A percentile compares a stretch with the other conserved stretches of the same genome.
Conservation (phyloP, 139 green algal species). For the Volvox reticuliferus region DNA sequence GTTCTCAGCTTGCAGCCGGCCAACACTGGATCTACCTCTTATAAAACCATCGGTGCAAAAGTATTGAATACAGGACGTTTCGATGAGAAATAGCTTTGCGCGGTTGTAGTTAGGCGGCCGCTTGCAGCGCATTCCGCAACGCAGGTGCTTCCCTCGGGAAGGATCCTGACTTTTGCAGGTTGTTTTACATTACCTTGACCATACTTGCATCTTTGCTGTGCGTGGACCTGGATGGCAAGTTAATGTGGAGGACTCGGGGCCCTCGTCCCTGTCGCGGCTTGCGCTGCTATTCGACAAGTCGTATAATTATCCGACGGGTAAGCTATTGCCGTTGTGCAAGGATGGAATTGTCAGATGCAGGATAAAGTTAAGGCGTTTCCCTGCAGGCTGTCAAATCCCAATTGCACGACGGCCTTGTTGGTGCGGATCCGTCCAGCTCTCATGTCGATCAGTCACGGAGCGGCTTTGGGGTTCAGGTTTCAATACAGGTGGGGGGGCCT, state of each 20-base stretch:
- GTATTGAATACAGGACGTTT: not conserved
- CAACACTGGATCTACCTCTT: not conserved
- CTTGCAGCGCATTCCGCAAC: conserved; percentile 1
- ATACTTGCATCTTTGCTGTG: conserved; percentile 3
- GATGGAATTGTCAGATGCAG: not conserved
- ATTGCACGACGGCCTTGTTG: not conserved
- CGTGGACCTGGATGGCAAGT: conserved; percentile 24
- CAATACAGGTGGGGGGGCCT: conserved; percentile 19
- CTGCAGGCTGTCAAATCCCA: conserved; percentile 25
- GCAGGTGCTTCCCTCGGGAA: not conserved
- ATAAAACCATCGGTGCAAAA: not conserved
- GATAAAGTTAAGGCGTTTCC: too few relatives aligned
- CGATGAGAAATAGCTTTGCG: not conserved
- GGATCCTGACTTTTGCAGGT: not conserved
- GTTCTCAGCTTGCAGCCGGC: not conserved
- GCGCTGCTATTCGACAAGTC: conserved; percentile 3
- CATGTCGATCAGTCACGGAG: conserved; percentile 1
- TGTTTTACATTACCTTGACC: not conserved
- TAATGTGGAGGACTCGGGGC: conserved; percentile 27
- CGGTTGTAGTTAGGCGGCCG: not conserved
- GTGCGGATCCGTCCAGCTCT: not conserved
- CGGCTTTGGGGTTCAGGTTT: conserved; percentile 1
- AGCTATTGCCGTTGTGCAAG: not conserved
- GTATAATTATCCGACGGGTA: conserved; percentile 4
- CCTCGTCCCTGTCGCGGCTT: conserved; percentile 22